These are phyloP conservation scores for Vigna trinervia DNA, from an alignment of 306 rosid species.

Conservation along the genomic window DNA sequence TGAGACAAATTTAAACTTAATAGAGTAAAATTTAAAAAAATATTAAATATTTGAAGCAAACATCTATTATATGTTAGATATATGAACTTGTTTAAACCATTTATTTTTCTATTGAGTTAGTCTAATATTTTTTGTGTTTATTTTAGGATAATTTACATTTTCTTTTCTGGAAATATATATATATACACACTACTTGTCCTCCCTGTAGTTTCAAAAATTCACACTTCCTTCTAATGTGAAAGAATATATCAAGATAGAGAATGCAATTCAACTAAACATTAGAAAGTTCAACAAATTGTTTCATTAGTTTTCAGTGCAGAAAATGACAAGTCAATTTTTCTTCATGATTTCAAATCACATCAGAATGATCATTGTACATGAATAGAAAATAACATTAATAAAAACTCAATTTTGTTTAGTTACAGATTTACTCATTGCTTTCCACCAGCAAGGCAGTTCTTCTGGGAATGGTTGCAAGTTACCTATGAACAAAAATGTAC, in stretches of 20 bases:
- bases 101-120: too few species aligned
- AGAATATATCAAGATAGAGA: not conserved
- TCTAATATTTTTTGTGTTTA: not conserved
- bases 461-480: not conserved
- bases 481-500: slow-evolving; percentile 18
- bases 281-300: not conserved
- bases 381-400: not conserved
- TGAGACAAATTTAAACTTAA: too few species aligned
- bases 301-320: not conserved
- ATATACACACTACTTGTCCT: not conserved
- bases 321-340: not conserved
- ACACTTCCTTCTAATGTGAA: not conserved
- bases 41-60: too few species aligned
- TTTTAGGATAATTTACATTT: not conserved
- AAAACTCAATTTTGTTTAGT: slow-evolving; percentile 1
- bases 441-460: not conserved
- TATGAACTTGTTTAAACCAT: too few species aligned
- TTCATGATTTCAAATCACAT: slow-evolving; percentile 20
- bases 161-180: not conserved
- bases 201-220: not conserved
- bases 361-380: slow-evolving; percentile 11
- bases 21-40: too few species aligned
- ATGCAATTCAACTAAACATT: not conserved
- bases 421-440: slow-evolving; percentile 1
- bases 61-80: too few species aligned